phyloP scores from a whole-genome alignment of 163 green algal species.

The Scenedesmus sp. region DNA sequence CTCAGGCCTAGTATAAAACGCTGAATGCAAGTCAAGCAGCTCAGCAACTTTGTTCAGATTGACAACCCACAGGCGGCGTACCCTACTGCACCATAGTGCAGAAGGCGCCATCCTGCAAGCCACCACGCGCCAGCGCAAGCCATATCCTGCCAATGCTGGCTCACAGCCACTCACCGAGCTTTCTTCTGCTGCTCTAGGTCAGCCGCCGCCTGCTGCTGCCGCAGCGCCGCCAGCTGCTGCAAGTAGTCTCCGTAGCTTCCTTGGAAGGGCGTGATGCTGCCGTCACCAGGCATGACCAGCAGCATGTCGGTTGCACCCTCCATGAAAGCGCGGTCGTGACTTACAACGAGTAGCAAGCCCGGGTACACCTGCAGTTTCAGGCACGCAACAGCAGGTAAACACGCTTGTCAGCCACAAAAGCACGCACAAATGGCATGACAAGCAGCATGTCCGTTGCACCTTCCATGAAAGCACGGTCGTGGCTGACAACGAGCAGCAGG shows the following conservation, averaged over 20 bases:
- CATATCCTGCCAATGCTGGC: too few relatives aligned
- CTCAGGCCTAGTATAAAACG: too few relatives aligned
- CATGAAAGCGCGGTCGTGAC: constrained; percentile 88
- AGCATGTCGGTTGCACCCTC: constrained; percentile 75
- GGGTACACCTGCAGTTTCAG: constrained; percentile 53
- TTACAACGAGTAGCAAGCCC: constrained; percentile 82
- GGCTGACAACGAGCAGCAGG: constrained; percentile 81
- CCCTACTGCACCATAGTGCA: not conserved
- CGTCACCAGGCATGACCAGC: constrained; percentile 80
- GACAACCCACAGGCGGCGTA: too few relatives aligned
- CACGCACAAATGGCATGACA: constrained; percentile 51
- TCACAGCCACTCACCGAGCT: not conserved
- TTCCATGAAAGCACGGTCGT: constrained; percentile 89
- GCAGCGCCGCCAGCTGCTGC: constrained; percentile 25
- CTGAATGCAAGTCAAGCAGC: too few relatives aligned
- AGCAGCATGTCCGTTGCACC: constrained; percentile 76
- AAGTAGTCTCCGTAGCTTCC: constrained; percentile 74
- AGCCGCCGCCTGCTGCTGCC: constrained; percentile 35
- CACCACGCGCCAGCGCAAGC: too few relatives aligned
- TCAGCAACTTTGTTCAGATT: too few relatives aligned
- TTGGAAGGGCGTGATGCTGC: constrained; percentile 72
- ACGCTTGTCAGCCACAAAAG: too few relatives aligned
- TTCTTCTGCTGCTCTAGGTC: constrained; percentile 44
- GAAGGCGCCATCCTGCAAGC: too few relatives aligned
- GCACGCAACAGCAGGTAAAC: too few relatives aligned